phyloP scores from a whole-genome alignment of 2,329 filamentous ascomycete genomes.

The Ramularia endophylla region DNA sequence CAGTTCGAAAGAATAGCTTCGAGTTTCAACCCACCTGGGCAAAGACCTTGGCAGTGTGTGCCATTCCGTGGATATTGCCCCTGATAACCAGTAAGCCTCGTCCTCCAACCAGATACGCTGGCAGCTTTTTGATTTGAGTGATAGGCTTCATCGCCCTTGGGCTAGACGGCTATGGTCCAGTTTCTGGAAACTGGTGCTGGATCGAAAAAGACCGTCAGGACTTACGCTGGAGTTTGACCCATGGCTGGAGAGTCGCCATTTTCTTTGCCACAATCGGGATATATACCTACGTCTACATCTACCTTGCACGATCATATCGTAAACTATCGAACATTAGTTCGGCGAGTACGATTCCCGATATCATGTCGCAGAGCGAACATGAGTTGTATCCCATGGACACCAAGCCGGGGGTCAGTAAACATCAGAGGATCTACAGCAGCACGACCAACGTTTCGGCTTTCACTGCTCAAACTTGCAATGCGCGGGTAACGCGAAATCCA shows the following conservation, averaged over 20 bases:
- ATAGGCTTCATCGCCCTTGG: conserved; percentile 25
- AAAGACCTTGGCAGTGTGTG: conserved; percentile 32
- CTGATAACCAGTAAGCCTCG: conserved; percentile 32
- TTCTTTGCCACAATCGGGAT: conserved; percentile 37
- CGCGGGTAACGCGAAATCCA: no score
- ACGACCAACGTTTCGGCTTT: no score
- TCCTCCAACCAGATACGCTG: no score
- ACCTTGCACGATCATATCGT: conserved; percentile 24
- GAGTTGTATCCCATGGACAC: no score
- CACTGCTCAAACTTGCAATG: no score
- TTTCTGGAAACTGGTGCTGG: conserved; percentile 48
- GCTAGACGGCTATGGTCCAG: conserved; percentile 32
- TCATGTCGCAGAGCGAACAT: no score
- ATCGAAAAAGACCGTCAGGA: conserved; percentile 34
- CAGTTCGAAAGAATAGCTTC: conserved; percentile 33
- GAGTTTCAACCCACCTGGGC: conserved; percentile 24
- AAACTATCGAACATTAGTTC: conserved; percentile 5
- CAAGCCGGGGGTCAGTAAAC: no score
- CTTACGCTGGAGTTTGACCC: conserved; percentile 41
- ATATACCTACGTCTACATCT: conserved; percentile 40
- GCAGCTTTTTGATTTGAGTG: not conserved
- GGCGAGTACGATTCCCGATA: no score
- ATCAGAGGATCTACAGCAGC: no score
- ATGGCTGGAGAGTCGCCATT: conserved; percentile 43
- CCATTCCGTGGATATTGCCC: conserved; percentile 38